Evolutionary conservation across 2,329 filamentous ascomycete species (phyloP).

Genomic region (Xylaria hypoxylon): DNA sequence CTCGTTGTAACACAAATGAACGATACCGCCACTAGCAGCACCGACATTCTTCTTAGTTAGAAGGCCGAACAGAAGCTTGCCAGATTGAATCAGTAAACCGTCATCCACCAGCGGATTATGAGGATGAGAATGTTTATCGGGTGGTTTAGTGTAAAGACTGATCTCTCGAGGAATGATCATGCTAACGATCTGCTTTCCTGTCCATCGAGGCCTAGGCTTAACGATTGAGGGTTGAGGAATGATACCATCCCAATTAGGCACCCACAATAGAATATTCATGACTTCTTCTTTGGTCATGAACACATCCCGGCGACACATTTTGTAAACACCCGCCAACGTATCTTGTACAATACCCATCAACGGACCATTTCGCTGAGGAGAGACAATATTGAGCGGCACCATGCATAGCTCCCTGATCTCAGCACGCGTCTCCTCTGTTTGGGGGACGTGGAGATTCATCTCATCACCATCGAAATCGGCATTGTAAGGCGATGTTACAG

Average conservation of each 20-base stretch:
- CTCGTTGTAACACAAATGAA: constrained; percentile 97
- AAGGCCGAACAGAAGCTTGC: constrained; percentile 89
- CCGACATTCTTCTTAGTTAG: constrained; percentile 95
- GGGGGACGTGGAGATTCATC: constrained; percentile 99
- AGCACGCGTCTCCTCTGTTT: constrained; percentile 95
- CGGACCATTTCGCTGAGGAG: constrained; percentile 94
- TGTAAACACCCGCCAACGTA: constrained; percentile 95
- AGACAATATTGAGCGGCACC: constrained; percentile 99
- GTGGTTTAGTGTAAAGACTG: constrained; percentile 78
- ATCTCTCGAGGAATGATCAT: constrained; percentile 90
- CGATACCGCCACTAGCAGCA: constrained; percentile 87
- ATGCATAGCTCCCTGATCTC: constrained; percentile 95
- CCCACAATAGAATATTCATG: constrained; percentile 98
- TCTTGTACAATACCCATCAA: constrained; percentile 99
- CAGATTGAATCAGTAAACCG: constrained; percentile 84
- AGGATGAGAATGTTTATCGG: constrained; percentile 40
- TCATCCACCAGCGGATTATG: constrained; percentile 76
- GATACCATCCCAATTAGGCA: constrained; percentile 95
- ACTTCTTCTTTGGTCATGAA: constrained; percentile 91
- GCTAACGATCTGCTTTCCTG: constrained; percentile 96
- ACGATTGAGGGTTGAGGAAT: constrained; percentile 94
- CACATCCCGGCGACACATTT: constrained; percentile 91
- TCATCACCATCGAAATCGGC: constrained; percentile 99
- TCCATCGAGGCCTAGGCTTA: constrained; percentile 94
- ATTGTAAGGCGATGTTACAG: constrained; percentile 98